Evolutionary conservation across 2,329 filamentous ascomycete species (phyloP).

Genomic region (Huntiella decipiens): DNA sequence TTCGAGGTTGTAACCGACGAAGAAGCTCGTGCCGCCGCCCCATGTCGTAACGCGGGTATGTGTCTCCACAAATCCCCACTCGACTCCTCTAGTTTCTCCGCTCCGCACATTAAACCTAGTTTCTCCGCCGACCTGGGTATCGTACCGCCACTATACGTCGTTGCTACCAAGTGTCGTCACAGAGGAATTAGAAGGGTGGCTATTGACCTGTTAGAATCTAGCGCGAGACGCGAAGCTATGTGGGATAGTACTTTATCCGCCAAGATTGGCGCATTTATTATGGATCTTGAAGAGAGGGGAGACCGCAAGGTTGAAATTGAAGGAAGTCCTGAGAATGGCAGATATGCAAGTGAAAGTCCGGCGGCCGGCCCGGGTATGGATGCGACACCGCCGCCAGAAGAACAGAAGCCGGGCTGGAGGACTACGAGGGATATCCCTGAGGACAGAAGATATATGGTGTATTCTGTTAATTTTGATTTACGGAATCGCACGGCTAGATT

Average conservation of each 20-base stretch:
- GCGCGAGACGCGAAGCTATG: slow-evolving; percentile 45
- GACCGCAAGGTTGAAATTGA: neutral
- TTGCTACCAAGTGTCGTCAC: slow-evolving; percentile 47
- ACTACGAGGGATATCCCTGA: slow-evolving; percentile 24
- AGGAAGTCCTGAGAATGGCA: neutral
- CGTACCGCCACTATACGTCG: slow-evolving; percentile 43
- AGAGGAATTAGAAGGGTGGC: slow-evolving; percentile 36
- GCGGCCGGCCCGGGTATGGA: neutral
- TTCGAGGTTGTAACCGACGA: slow-evolving; percentile 40
- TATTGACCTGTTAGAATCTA: slow-evolving; percentile 39
- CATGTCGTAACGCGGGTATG: slow-evolving; percentile 24
- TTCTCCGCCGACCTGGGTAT: slow-evolving; percentile 48
- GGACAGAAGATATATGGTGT: slow-evolving; percentile 35
- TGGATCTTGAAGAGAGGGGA: slow-evolving; percentile 32
- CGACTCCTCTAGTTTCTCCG: slow-evolving; percentile 23
- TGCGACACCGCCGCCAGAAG: neutral
- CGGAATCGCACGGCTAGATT: slow-evolving; percentile 30
- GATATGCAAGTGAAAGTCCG: neutral
- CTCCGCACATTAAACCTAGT: slow-evolving; percentile 36
- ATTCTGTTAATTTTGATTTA: slow-evolving; percentile 37
- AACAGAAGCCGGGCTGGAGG: neutral
- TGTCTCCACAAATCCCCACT: slow-evolving; percentile 24
- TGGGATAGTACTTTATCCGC: slow-evolving; percentile 46
- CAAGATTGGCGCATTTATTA: slow-evolving; percentile 35
- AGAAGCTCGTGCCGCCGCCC: slow-evolving; percentile 29